Conservation (phyloP, 208 protist genomes). For the Acanthamoeba culbertsoni region DNA sequence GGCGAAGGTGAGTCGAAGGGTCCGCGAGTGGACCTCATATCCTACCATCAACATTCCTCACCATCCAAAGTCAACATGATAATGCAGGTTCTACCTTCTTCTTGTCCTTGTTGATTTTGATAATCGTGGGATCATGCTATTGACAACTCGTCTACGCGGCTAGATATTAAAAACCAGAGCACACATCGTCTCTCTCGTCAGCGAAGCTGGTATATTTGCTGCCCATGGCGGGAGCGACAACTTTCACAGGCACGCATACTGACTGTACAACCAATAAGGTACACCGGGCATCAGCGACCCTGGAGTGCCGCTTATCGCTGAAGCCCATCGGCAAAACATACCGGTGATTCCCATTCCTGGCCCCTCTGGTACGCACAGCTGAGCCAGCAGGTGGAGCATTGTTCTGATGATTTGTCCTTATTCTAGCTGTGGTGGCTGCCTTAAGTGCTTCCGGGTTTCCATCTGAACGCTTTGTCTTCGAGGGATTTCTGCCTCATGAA, state of each 20-base stretch:
- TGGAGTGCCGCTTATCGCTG: background rate
- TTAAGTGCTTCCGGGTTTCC: slow-evolving; percentile 17
- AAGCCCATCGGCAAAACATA: background rate
- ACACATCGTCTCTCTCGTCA: slow-evolving; percentile 30
- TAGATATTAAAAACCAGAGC: background rate
- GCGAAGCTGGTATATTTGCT: slow-evolving; percentile 8
- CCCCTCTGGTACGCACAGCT: background rate
- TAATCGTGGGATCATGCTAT: too few species aligned
- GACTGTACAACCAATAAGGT: background rate
- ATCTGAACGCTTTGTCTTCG: slow-evolving; percentile 20
- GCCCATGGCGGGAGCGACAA: background rate
- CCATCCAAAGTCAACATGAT: background rate
- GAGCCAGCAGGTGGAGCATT: background rate
- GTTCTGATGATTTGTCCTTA: background rate
- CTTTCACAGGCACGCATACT: background rate
- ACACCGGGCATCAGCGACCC: slow-evolving; percentile 28
- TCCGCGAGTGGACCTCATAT: background rate
- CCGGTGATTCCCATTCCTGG: slow-evolving; percentile 31
- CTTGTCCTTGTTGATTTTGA: too few species aligned
- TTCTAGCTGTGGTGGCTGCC: slow-evolving; percentile 27
- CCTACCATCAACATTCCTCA: slow-evolving; percentile 42
- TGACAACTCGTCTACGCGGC: background rate
- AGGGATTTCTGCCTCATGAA: slow-evolving; percentile 27
- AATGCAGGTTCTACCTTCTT: background rate
- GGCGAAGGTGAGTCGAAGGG: background rate